phyloP scores from a whole-genome alignment of 2,329 filamentous ascomycete genomes.

The Aciculosporium take region DNA sequence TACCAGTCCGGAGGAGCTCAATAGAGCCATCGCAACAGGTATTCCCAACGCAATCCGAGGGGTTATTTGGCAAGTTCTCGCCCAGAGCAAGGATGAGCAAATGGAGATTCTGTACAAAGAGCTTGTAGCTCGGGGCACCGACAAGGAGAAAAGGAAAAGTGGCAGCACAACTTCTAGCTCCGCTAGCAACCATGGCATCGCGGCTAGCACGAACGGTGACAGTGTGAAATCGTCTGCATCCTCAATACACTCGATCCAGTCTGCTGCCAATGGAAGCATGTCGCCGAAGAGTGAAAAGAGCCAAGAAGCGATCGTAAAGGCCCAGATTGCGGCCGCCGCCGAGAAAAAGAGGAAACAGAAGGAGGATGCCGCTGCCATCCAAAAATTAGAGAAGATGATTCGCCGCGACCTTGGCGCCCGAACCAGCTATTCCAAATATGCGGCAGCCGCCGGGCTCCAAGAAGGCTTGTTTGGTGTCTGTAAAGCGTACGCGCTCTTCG shows the following conservation, averaged over 20 bases:
- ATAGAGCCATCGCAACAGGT: slow-evolving; percentile 77
- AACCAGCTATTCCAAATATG: slow-evolving; percentile 94
- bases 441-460: slow-evolving; percentile 78
- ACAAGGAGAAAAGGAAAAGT: slow-evolving; percentile 55
- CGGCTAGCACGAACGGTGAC: slow-evolving; percentile 46
- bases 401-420: slow-evolving; percentile 79
- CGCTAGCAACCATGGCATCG: slow-evolving; percentile 35
- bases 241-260: slow-evolving; percentile 67
- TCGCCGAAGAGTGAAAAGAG: slow-evolving; percentile 47
- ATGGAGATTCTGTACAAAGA: slow-evolving; percentile 79
- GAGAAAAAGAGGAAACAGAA: slow-evolving; percentile 68
- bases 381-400: slow-evolving; percentile 83
- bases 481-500: slow-evolving; percentile 92
- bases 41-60: slow-evolving; percentile 91
- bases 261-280: slow-evolving; percentile 41
- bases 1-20: slow-evolving; percentile 79
- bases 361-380: slow-evolving; percentile 57
- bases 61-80: slow-evolving; percentile 97
- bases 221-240: slow-evolving; percentile 65
- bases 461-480: slow-evolving; percentile 90
- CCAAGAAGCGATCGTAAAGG: slow-evolving; percentile 48
- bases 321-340: slow-evolving; percentile 46
- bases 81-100: slow-evolving; percentile 87
- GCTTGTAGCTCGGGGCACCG: slow-evolving; percentile 63
- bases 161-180: slow-evolving; percentile 37